Conservation (phyloP, 1,139 yeast species). For the Spathaspora sp. region DNA sequence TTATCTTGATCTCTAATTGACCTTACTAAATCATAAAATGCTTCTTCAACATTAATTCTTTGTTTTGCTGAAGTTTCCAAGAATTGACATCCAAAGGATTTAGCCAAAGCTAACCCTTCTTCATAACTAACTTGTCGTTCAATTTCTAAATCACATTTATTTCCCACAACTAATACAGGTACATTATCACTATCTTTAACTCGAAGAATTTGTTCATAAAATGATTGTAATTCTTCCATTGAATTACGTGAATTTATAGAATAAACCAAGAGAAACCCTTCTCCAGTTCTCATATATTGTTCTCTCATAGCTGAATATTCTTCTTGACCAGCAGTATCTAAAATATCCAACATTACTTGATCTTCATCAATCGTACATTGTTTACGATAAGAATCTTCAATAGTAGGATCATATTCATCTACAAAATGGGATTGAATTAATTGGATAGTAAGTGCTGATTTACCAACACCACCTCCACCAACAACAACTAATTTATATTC, state of each 20-base stretch:
- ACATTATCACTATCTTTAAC: constrained; percentile 79
- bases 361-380: constrained; percentile 54
- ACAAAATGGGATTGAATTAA: constrained; percentile 89
- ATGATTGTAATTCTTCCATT: constrained; percentile 73
- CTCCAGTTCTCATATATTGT: constrained; percentile 90
- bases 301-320: constrained; percentile 96
- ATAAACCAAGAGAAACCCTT: constrained; percentile 83
- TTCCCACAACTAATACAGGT: constrained; percentile 75
- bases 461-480: constrained; percentile 99
- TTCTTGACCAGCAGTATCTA: constrained; percentile 98
- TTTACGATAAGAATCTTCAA: constrained; percentile 73
- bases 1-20: constrained; percentile 38
- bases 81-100: constrained; percentile 73
- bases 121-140: constrained; percentile 82
- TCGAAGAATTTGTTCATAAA: constrained; percentile 80
- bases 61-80: constrained; percentile 94
- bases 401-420: constrained; percentile 96
- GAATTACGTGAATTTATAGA: constrained; percentile 80
- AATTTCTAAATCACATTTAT: constrained; percentile 56
- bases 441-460: constrained; percentile 91
- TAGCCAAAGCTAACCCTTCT: constrained; percentile 79
- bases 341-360: constrained; percentile 62
- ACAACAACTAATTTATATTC: constrained; percentile 91
- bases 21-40: constrained; percentile 76
- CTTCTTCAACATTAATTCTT: constrained; percentile 90